Percentiles rank a stretch among this genome's conserved stretches.
Evolutionary conservation across 1,284 basidiomycete species (phyloP).

Genomic region (Taiwanofungus camphoratus): DNA sequence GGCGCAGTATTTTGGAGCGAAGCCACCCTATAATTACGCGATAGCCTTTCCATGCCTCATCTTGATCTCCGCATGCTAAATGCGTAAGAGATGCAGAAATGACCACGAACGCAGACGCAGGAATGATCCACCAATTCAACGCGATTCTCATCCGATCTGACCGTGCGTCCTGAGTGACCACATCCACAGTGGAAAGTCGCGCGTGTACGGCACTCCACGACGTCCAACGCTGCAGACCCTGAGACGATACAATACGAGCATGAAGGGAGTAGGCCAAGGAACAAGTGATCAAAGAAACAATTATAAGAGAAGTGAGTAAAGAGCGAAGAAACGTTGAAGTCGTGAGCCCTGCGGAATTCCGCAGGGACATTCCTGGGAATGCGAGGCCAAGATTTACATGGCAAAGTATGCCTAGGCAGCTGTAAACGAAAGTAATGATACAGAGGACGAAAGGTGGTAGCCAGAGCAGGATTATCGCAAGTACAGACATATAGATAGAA

Average conservation of each 20-base stretch:
- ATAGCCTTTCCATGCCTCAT: conserved; percentile 24
- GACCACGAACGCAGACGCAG: conserved; percentile 33
- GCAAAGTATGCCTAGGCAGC: conserved; percentile 24
- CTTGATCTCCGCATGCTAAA: conserved; percentile 16
- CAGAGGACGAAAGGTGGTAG: conserved; percentile 50
- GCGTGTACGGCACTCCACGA: conserved; percentile 33
- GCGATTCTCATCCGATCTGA: conserved; percentile 18
- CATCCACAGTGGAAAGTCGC: conserved; percentile 23
- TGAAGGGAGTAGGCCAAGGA: conserved; percentile 34
- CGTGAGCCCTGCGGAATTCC: conserved; percentile 28
- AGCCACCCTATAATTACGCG: conserved; percentile 20
- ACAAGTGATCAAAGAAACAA: conserved; percentile 30
- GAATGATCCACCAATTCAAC: conserved; percentile 37
- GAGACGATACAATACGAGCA: conserved; percentile 29
- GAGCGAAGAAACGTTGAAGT: conserved; percentile 38
- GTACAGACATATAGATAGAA: conserved; percentile 46
- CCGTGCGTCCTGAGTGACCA: conserved; percentile 17
- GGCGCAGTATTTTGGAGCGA: conserved; percentile 13
- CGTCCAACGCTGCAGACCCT: conserved; percentile 29
- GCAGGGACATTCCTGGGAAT: conserved; percentile 10
- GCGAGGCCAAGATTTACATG: conserved; percentile 15
- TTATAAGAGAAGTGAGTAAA: conserved; percentile 29
- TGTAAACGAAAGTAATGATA: conserved; percentile 35
- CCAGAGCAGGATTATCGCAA: conserved; percentile 51
- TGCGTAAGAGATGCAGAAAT: conserved; percentile 17